Percentiles rank a stretch among this genome's conserved stretches.
phyloP scores from a whole-genome alignment of 208 protist species.

The Trichomonas gallinae region DNA sequence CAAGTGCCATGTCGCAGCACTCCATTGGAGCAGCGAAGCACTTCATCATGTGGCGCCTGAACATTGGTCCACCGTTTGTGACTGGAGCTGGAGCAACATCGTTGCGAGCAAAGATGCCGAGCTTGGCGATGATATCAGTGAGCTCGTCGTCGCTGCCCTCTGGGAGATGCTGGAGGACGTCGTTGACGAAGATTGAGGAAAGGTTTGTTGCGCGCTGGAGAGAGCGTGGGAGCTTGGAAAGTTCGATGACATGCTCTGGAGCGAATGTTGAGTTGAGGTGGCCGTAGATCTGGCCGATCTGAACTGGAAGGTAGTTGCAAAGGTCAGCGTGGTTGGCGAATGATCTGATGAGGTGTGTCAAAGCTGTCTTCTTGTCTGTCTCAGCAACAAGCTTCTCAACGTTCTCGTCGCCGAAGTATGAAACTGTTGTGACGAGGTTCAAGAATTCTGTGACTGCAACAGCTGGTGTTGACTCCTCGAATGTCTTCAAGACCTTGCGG shows the following conservation, averaged over 20 bases:
- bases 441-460: background rate
- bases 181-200: background rate
- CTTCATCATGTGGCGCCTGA: background rate
- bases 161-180: background rate
- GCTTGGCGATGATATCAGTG: background rate
- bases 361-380: background rate
- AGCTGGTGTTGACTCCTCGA: background rate
- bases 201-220: background rate
- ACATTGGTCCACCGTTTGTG: background rate
- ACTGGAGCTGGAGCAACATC: background rate
- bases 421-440: background rate
- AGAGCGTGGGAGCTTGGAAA: background rate
- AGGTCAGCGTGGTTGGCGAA: background rate
- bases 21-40: background rate
- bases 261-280: background rate
- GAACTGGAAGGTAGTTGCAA: background rate
- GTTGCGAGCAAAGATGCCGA: background rate
- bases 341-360: background rate
- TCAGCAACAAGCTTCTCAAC: background rate
- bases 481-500: background rate
- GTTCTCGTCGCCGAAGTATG: background rate
- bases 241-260: background rate
- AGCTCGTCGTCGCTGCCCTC: background rate
- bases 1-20: background rate
- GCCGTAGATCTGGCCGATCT: background rate